Evolutionary conservation across 2,329 filamentous ascomycete species (phyloP).

Genomic region (Phyllosticta citribraziliensis): DNA sequence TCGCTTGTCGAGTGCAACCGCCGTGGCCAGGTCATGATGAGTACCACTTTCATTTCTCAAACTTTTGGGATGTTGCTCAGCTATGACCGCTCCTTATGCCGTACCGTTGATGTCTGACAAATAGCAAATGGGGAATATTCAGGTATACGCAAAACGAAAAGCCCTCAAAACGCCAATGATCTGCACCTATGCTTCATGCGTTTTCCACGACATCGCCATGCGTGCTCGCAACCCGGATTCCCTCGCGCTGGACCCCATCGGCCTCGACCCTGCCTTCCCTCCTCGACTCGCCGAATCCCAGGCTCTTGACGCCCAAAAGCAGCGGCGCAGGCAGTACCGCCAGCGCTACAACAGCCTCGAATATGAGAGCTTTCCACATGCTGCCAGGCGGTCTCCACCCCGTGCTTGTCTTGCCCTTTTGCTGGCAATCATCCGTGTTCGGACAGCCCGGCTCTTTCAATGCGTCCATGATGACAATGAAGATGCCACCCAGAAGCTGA

Average conservation of each 20-base stretch:
- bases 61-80: background rate
- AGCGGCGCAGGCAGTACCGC: conserved; percentile 58
- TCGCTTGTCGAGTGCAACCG: background rate
- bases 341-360: conserved; percentile 63
- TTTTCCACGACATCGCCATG: background rate
- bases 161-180: background rate
- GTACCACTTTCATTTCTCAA: background rate
- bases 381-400: conserved; percentile 49
- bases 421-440: conserved; percentile 19
- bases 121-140: background rate
- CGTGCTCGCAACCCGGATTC: background rate
- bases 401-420: conserved; percentile 15
- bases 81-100: background rate
- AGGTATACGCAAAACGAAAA: background rate
- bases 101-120: background rate
- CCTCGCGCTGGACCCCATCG: conserved; percentile 18
- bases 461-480: conserved; percentile 74
- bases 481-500: conserved; percentile 74
- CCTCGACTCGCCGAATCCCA: conserved; percentile 42
- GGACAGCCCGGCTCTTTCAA: conserved; percentile 40
- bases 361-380: conserved; percentile 68
- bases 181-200: background rate
- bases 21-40: background rate
- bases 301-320: conserved; percentile 50
- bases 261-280: conserved; percentile 20